Evolutionary conservation across 768 basidiomycete species (phyloP).

Genomic region (Steccherinum ochraceum): DNA sequence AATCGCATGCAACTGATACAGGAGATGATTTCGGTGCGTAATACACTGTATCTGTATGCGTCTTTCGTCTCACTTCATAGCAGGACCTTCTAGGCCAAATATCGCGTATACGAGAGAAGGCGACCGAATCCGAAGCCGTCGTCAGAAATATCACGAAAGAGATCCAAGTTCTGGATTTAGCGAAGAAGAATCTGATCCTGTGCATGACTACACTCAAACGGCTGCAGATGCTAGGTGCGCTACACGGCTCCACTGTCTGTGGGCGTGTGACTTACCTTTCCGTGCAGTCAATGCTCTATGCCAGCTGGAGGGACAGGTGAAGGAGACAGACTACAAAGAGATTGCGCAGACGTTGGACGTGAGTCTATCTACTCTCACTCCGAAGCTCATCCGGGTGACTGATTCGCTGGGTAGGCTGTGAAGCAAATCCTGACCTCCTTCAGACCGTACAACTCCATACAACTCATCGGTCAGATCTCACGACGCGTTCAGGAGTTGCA

Average conservation of each 20-base stretch:
- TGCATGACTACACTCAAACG: constrained; percentile 89
- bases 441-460: constrained; percentile 71
- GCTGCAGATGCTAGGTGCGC: constrained; percentile 88
- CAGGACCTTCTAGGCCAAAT: constrained; percentile 94
- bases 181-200: constrained; percentile 86
- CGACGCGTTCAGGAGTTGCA: constrained; percentile 78
- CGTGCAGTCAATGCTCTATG: constrained; percentile 69
- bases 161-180: constrained; percentile 89
- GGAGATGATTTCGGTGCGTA: constrained; percentile 87
- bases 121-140: constrained; percentile 94
- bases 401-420: constrained; percentile 54
- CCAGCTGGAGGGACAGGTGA: constrained; percentile 73
- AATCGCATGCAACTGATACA: constrained; percentile 86
- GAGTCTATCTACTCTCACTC: no score
- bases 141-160: constrained; percentile 94
- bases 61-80: neutral
- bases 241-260: neutral
- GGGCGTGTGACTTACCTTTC: neutral
- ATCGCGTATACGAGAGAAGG: constrained; percentile 93
- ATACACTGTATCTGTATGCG: neutral
- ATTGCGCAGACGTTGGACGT: constrained; percentile 79
- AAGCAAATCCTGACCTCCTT: constrained; percentile 81
- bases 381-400: no score
- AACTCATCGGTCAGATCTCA: constrained; percentile 71
- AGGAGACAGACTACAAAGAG: constrained; percentile 75